Base-by-base conservation (phyloP, 768 basidiomycete genomes). In the Tubosaeta sp. region DNA sequence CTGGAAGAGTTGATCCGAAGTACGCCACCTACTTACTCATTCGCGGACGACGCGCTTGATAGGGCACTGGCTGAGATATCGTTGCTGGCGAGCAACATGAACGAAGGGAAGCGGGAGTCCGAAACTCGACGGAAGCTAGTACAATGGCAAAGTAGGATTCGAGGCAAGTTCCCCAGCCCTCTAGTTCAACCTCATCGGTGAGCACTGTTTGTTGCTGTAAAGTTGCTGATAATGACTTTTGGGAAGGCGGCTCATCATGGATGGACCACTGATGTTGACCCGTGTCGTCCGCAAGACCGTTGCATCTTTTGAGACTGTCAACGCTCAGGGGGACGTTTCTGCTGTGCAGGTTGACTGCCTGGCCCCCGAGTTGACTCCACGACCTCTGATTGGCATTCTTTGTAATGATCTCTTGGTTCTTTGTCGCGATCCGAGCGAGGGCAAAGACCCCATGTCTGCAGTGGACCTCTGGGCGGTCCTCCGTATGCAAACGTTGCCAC, bases 401-500 rank as follows among this genome's bases (percentile, higher is more conserved):
- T 95, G 93, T 73, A 95, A 93, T 65, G 97, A 99, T 68, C 75
- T 98, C 49, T 73, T 99, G 61, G 93, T 98, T 14, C 75, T 98
- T 44, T 93, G 91, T 68, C 84, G 90, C 54, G 91, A 95, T 69
- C 85, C 90, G 10, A 83, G 87, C 11, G 84, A 85, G 37, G 90
- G 89, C 42, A 79, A 80, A 58, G 94, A 95, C 57, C 84, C 82
- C 22, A 73, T 75, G 43, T 84, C 82, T 4, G 71, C 65, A 22
- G 92, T 97, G 29, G 95, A 98, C 65, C 76, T 98, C n/a, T 97
- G 92, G 88, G 94, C 94, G 32, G 95, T 97, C 31, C 72, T 98
- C 54, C 80, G 95, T 39, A 93, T 99, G 92, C 92, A 95, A 68
- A 95, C 94, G 0, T 66, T 93, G 41, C 85, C 87, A 6, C 91